These are phyloP conservation scores for Epichloe hybrida DNA, from an alignment of 2,329 filamentous ascomycete species.

Conservation along the genomic window DNA sequence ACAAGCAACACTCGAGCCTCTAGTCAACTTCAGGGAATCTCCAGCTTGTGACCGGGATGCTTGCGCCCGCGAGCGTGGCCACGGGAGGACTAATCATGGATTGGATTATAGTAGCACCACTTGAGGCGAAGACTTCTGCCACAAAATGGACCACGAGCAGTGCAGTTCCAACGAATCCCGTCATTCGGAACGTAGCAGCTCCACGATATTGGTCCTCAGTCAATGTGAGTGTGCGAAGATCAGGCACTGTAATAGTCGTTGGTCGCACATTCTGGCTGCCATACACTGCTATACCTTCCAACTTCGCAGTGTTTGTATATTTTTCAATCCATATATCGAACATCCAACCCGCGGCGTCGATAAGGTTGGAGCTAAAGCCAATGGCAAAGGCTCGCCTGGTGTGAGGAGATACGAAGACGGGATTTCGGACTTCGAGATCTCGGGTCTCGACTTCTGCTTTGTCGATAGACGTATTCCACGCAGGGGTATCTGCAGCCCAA, in stretches of 20 bases:
- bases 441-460: not conserved
- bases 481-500: not conserved
- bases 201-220: not conserved
- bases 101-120: not conserved
- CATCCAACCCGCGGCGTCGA: not conserved
- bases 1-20: too few species aligned
- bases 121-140: not conserved
- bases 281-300: not conserved
- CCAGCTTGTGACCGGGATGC: not conserved
- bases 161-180: not conserved
- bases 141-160: not conserved
- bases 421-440: not conserved
- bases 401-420: not conserved
- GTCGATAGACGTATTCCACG: not conserved
- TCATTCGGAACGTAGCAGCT: not conserved
- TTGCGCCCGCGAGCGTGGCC: not conserved
- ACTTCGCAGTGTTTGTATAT: accelerated
- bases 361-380: not conserved
- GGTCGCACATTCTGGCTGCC: not conserved
- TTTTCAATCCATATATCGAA: not conserved
- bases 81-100: not conserved
- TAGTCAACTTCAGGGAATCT: not conserved
- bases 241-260: not conserved
- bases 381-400: not conserved
- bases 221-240: not conserved